Conservation (phyloP, 2,329 filamentous ascomycete species). For the Cadophora sp. region DNA sequence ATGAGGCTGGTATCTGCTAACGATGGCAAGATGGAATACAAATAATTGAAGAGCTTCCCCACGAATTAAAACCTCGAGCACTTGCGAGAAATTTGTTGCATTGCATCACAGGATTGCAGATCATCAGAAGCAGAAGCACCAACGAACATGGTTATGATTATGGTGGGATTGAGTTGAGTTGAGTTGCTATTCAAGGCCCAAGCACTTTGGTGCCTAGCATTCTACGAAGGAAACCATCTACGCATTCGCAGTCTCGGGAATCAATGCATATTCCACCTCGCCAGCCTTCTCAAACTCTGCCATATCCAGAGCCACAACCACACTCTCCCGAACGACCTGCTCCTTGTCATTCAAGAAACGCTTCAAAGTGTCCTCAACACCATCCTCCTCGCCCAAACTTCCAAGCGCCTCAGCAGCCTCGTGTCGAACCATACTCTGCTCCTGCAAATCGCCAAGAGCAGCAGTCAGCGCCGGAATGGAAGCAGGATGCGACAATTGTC, state of each 20-base stretch:
- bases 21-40: slow-evolving; percentile 44
- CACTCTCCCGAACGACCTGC: slow-evolving; percentile 91
- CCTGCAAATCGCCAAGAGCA: slow-evolving; percentile 77
- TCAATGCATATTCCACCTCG: slow-evolving; percentile 88
- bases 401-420: slow-evolving; percentile 97
- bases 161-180: slow-evolving; percentile 29
- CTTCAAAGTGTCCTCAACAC: slow-evolving; percentile 85
- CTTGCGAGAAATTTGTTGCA: slow-evolving; percentile 8
- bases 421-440: slow-evolving; percentile 96
- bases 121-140: neutral
- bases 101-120: slow-evolving; percentile 2
- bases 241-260: slow-evolving; percentile 64
- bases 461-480: slow-evolving; percentile 88
- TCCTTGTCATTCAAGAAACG: slow-evolving; percentile 89
- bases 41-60: slow-evolving; percentile 46
- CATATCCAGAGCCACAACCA: slow-evolving; percentile 96
- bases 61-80: neutral
- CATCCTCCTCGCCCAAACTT: slow-evolving; percentile 90
- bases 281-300: slow-evolving; percentile 93
- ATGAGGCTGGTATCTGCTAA: neutral
- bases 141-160: slow-evolving; percentile 2
- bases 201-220: slow-evolving; percentile 45
- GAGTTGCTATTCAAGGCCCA: slow-evolving; percentile 41
- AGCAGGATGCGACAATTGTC: slow-evolving; percentile 94
- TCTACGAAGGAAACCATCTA: slow-evolving; percentile 32